These are phyloP conservation scores for Isoetes taiwanensis DNA, from an alignment of 75 land plant species.

Conservation along the genomic window DNA sequence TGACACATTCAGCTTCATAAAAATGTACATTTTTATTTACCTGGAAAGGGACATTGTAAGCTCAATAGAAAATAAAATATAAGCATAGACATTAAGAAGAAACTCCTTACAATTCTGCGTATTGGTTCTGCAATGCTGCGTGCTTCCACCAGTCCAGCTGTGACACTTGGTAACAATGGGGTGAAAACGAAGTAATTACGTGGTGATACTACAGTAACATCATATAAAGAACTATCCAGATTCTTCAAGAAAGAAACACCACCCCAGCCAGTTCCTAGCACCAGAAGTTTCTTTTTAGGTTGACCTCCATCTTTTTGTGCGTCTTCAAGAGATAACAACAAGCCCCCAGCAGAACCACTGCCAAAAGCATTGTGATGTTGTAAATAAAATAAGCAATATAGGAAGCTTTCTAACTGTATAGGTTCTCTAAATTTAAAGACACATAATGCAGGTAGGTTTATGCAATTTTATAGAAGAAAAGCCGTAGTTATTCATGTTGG, in stretches of 20 bases:
- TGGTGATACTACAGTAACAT: conserved; percentile 18
- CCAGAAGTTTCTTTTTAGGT: conserved; percentile 15
- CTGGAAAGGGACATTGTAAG: background rate
- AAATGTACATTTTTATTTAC: conserved; percentile 7
- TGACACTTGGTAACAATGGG: conserved; percentile 18
- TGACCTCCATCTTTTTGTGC: too few species aligned
- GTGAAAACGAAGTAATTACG: conserved; percentile 20
- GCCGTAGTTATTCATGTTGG: too few species aligned
- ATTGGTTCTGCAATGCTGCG: conserved; percentile 24
- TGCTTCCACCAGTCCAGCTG: conserved; percentile 16
- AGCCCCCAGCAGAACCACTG: too few species aligned
- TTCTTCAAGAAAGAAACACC: conserved; percentile 16
- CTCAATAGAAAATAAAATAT: background rate
- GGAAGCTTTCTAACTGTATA: too few species aligned
- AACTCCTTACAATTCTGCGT: conserved; percentile 13
- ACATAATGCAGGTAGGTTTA: too few species aligned
- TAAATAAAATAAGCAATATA: too few species aligned
- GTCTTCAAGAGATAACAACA: too few species aligned
- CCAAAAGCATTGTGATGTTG: too few species aligned
- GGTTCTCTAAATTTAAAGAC: too few species aligned
- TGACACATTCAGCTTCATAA: conserved; percentile 15
- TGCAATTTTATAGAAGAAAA: too few species aligned
- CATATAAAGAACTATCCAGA: conserved; percentile 9
- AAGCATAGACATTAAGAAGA: background rate
- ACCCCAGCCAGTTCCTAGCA: conserved; percentile 21